Base-by-base conservation (phyloP, 371 early-diverging fungal genomes). In the Paraphysoderma sedebokerense region DNA sequence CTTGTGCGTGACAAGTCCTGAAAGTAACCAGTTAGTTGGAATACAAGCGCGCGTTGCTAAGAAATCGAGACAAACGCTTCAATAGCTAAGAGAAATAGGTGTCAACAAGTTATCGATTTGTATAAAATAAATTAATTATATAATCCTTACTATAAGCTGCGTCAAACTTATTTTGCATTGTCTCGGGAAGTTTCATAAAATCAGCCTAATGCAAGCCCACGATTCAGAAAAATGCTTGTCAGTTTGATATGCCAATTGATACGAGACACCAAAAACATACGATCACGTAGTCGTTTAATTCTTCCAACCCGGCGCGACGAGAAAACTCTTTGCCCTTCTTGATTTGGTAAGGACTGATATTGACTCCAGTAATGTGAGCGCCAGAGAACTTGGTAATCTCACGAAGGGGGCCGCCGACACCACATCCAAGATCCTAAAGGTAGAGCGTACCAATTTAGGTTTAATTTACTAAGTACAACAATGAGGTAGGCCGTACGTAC, bases 281-380 rank as follows among this genome's bases (percentile, higher is more conserved):
- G n/a, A n/a, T 78, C 55, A 78, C 55, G 50, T 79, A 85, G 27
- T 66, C 60, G 12, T 77, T 69, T 47, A 68, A 61, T 22, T 72
- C 51, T 35, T 70, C 65, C 20, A 87, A 67, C 15, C 77, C 74
- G 35, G 64, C 60, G 53, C 72, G 72, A 41, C 64, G 61, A 47
- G 87, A 79, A 53, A 89, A 81, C 39, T 74, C 68, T 15, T 55
- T 59, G 46, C 85, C 87, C 20, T 89, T 73, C 54, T 78, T 63
- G 38, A 92, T 69, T 66, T 93, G 93, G 58, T 92, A 92, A 38
- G 82, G 84, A 59, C 92, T 92, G 76, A 92, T 93, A 69, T 93
- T 93, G 44, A 93, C 62, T 17, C 92, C 92, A 13, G 82, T 83
- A 49, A 93, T 66, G 53, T 81, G 79, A 30, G 89, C 87, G 28